Evolutionary conservation across 2,329 filamentous ascomycete genomes (phyloP), one percentile per base, ranked within the genome.

Genomic region (Colletotrichum gloeosporioides): DNA sequence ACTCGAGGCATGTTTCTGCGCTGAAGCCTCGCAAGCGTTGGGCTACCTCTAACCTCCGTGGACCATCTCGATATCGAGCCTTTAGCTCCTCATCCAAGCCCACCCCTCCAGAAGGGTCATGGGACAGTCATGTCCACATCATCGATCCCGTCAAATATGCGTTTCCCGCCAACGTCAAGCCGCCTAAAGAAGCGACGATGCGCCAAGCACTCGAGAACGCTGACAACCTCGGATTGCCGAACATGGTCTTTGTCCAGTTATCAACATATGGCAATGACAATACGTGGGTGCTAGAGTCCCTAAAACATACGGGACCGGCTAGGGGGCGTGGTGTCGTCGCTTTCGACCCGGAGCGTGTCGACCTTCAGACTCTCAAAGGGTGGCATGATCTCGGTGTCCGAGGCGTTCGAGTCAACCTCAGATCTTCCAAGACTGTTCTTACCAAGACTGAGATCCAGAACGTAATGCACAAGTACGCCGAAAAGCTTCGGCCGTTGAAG

Each of bases 21-120:
- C 12, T 31, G 9, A 31, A 7, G 27, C 25, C 53, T 10, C 2
- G 9, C 13, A 59, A 22, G 2, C 4, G 5, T 6, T 12, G 5
- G 27, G 57, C 10, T 31, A 0, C 16, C 25, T 8, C 9, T 3
- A n/a, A 5, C 0, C 0, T 61, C 57, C 0, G 0, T 18, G 0
- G 1, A 2, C 16, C 57, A n/a, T 8, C 16, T 31, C 57, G 0
- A n/a, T 8, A 5, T 61, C 57, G 57, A 32, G 9, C 27, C 16
- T 61, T 32, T 7, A 32, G 0, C 15, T 31, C 27, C 27, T 31
- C 16, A 8, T 8, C 0, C 0, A 61, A 27, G 1, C 27, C 10
- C 8, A 0, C 2, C 44, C 44, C 44, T 53, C 44, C n/a, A 53
- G 1, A 53, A 13, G 12, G 44, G 3, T 53, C 44, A 10, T 53